phyloP scores from a whole-genome alignment of 495 filamentous ascomycete species.

The Neurospora tetraspora region DNA sequence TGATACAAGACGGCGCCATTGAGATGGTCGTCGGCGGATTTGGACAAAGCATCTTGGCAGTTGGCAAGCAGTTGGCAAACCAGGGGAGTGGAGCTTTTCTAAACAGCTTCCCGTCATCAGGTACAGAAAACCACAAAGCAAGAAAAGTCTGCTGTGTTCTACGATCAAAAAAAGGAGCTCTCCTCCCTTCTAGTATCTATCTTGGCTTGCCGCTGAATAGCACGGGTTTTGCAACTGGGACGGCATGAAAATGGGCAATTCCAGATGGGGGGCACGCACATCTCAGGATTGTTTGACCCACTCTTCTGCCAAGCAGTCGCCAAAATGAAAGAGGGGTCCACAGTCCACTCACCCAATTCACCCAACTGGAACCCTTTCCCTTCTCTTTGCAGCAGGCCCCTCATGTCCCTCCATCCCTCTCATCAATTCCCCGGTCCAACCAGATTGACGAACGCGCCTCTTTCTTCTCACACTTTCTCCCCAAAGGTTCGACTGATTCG shows the following conservation, averaged over 20 bases:
- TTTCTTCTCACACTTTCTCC: neutral
- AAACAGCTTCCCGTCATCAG: neutral
- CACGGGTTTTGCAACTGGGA: neutral
- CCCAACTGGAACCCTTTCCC: neutral
- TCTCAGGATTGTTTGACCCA: neutral
- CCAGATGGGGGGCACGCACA: neutral
- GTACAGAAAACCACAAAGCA: neutral
- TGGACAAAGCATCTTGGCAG: neutral
- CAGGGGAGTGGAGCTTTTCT: neutral
- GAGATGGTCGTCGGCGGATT: neutral
- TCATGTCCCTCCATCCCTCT: neutral
- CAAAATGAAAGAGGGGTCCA: neutral
- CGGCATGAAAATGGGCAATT: neutral
- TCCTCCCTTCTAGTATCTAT: neutral
- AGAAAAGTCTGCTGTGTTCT: neutral
- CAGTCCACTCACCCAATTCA: neutral
- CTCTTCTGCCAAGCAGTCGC: neutral
- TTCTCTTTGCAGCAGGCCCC: neutral
- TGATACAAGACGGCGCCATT: neutral
- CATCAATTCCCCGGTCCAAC: neutral
- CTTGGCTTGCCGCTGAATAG: neutral
- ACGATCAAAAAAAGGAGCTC: neutral
- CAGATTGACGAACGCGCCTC: neutral
- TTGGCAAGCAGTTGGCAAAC: neutral
- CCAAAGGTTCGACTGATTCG: neutral